Base-by-base conservation (phyloP, 164 flowering plant species). In the Protea cynaroides region DNA sequence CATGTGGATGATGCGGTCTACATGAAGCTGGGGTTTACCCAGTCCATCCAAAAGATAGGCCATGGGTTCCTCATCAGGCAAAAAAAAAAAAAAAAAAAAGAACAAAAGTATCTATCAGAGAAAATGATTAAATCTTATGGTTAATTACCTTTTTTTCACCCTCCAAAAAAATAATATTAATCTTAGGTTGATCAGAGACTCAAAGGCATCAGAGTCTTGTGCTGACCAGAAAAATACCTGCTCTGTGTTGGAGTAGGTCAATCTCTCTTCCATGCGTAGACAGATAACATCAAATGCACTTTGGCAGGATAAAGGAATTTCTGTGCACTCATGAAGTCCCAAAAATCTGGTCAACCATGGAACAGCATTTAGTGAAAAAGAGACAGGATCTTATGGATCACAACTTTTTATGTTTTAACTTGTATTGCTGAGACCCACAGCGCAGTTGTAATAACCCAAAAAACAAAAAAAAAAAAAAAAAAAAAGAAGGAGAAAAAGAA, bases 271-370 rank as follows among this genome's bases (percentile, higher is more conserved):
- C 99, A 94, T 94, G 58, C 86, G 75, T 46, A 73, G 72, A 72
- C 99, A 89, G 57, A 82, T 79, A 19, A 88, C 86, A 66, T 84
- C 91, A 80, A 95, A 92, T 63, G 87, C 78, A 72, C 81, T 82
- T 64, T 68, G 72, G 77, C 97, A 95, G 54, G 92, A 69, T 37
- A 23, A 63, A 59, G 97, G 96, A 57, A 92, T 84, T 70, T 84
- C 86, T n/a, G 66, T 65, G 17, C 76, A 64, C 70, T 89, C 96
- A 14, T 75, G 75, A 58, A 89, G 80, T 68, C 97, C 99, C 86
- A 95, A 76, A 71, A 82, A 92, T 65, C 97, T 90, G 63, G 52
- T 61, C 25, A 61, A 75, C n/a, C 25, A 52, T 8, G 29, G 49
- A 50, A 65, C 21, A 55, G 19, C 0, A 29, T 38, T n/a, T 40